Evolutionary conservation across 805 yeast species (phyloP).

Genomic region (Tetrapisispora iriomotensis): DNA sequence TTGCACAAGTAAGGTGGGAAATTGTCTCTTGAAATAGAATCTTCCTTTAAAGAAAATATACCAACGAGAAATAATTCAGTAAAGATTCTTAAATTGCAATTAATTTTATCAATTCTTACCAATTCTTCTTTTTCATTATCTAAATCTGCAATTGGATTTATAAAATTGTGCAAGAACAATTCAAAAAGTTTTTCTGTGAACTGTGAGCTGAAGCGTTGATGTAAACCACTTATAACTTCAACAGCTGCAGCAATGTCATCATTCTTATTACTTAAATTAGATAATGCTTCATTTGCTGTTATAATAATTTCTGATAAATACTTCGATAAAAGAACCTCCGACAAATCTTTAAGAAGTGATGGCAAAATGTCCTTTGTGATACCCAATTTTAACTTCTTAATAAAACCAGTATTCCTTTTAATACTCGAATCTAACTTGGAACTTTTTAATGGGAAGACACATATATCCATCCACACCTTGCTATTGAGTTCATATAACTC

Average conservation of each 20-base stretch:
- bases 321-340: conserved; percentile 55
- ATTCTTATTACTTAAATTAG: conserved; percentile 36
- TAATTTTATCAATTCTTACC: conserved; percentile 34
- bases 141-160: conserved; percentile 22
- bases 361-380: conserved; percentile 42
- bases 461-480: conserved; percentile 46
- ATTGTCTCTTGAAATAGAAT: conserved; percentile 30
- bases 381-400: conserved; percentile 54
- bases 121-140: conserved; percentile 36
- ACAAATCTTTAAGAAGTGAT: conserved; percentile 49
- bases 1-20: conserved; percentile 37
- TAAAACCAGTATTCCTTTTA: conserved; percentile 73
- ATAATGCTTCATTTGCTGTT: conserved; percentile 53
- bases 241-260: conserved; percentile 56
- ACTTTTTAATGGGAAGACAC: conserved; percentile 20
- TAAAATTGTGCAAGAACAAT: conserved; percentile 34
- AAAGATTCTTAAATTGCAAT: conserved; percentile 39
- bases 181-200: conserved; percentile 45
- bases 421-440: conserved; percentile 58
- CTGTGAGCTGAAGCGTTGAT: conserved; percentile 53
- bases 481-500: conserved; percentile 30
- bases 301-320: conserved; percentile 61
- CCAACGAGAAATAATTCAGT: conserved; percentile 53
- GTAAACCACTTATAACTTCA: conserved; percentile 61
- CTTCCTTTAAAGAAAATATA: conserved; percentile 39